phyloP scores from a whole-genome alignment of 108 stramenopile genomes.

The Craspedostauros australis region DNA sequence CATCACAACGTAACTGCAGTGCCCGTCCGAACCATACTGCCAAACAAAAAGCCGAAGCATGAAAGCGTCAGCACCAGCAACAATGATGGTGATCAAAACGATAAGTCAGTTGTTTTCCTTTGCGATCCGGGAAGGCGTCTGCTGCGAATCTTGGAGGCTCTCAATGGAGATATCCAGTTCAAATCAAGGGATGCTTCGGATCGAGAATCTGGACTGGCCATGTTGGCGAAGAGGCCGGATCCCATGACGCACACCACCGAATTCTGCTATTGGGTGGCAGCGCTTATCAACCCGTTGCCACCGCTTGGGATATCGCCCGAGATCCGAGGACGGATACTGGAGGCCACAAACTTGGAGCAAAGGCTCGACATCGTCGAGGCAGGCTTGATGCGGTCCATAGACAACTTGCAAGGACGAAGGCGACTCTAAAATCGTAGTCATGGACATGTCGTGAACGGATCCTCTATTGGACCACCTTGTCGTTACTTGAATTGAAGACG shows the following conservation, averaged over 20 bases:
- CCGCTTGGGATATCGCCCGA: slow-evolving; percentile 48
- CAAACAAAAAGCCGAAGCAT: too few relatives aligned
- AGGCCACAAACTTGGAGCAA: slow-evolving; percentile 27
- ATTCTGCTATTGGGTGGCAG: slow-evolving; percentile 51
- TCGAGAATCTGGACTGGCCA: too few relatives aligned
- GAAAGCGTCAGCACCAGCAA: neutral
- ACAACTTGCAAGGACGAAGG: slow-evolving; percentile 44
- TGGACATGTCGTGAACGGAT: too few relatives aligned
- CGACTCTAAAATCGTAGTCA: slow-evolving; percentile 13
- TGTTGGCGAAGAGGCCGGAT: too few relatives aligned
- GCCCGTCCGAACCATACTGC: too few relatives aligned
- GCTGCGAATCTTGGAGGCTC: too few relatives aligned
- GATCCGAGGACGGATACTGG: slow-evolving; percentile 49
- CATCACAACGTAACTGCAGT: slow-evolving; percentile 45
- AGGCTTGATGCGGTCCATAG: slow-evolving; percentile 41
- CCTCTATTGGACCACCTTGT: neutral
- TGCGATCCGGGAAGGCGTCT: too few relatives aligned
- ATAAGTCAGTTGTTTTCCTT: too few relatives aligned
- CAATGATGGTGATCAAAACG: neutral
- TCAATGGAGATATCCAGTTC: too few relatives aligned
- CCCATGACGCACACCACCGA: slow-evolving; percentile 31
- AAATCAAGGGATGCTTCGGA: too few relatives aligned
- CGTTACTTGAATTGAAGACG: slow-evolving; percentile 6
- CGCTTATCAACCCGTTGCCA: slow-evolving; percentile 63
- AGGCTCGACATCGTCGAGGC: slow-evolving; percentile 41